Percentiles rank a stretch among this genome's conserved stretches.
These are phyloP conservation scores for Helotiales sp. DNA, from an alignment of 2,329 filamentous ascomycete species.

Conservation along the genomic window DNA sequence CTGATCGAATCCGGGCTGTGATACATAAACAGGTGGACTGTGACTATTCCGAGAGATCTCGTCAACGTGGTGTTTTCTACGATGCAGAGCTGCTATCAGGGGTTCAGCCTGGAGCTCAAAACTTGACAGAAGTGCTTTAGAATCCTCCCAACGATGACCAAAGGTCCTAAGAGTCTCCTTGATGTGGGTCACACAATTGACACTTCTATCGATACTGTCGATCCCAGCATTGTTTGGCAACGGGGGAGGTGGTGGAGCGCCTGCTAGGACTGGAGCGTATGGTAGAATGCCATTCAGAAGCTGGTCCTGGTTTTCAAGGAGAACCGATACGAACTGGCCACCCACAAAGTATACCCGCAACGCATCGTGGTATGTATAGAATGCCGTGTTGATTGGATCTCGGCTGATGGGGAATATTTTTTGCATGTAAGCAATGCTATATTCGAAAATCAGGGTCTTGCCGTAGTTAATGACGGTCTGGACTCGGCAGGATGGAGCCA, in stretches of 20 bases:
- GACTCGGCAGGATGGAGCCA: slow-evolving; percentile 78
- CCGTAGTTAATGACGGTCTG: slow-evolving; percentile 77
- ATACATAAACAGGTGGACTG: slow-evolving; percentile 33
- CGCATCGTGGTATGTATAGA: slow-evolving; percentile 87
- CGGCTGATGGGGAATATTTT: slow-evolving; percentile 72
- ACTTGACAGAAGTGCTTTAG: slow-evolving; percentile 55
- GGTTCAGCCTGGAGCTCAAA: slow-evolving; percentile 51
- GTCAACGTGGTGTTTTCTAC: slow-evolving; percentile 45
- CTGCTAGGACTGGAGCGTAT: slow-evolving; percentile 40
- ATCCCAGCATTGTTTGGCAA: slow-evolving; percentile 48
- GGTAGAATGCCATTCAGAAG: slow-evolving; percentile 52
- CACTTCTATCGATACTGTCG: slow-evolving; percentile 60
- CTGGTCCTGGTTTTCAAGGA: slow-evolving; percentile 62
- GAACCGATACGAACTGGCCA: slow-evolving; percentile 64
- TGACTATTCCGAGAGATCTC: slow-evolving; percentile 33
- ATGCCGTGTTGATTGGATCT: slow-evolving; percentile 62
- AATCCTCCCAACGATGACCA: slow-evolving; percentile 64
- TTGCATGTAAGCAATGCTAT: slow-evolving; percentile 81
- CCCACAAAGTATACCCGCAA: slow-evolving; percentile 80
- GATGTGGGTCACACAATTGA: slow-evolving; percentile 60
- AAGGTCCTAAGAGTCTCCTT: slow-evolving; percentile 60
- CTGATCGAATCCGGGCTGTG: slow-evolving; percentile 33
- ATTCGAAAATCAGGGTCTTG: slow-evolving; percentile 82
- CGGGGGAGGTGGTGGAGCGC: slow-evolving; percentile 57
- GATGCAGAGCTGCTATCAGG: slow-evolving; percentile 47